phyloP scores from a whole-genome alignment of 192 early-diverging fungal species.

The Chytriomyces sp. region DNA sequence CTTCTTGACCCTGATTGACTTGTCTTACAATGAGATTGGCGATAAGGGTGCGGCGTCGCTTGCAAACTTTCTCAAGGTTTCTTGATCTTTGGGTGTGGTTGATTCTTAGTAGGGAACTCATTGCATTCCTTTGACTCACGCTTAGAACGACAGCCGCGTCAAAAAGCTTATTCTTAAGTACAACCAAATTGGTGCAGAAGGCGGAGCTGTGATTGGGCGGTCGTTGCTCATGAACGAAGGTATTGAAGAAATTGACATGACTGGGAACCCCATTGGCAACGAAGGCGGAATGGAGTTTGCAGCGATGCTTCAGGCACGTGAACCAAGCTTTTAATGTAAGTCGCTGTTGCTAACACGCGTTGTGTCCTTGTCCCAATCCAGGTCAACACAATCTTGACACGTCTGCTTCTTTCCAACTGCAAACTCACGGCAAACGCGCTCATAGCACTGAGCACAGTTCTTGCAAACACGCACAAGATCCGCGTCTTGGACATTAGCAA shows the following conservation, averaged over 20 bases:
- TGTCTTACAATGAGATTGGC: constrained; percentile 56
- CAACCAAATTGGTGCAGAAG: constrained; percentile 46
- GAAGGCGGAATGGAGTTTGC: constrained; percentile 56
- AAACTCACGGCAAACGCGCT: constrained; percentile 38
- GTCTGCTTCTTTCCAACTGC: constrained; percentile 34
- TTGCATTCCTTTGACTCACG: not conserved
- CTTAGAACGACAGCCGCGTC: constrained; percentile 44
- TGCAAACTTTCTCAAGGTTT: constrained; percentile 54
- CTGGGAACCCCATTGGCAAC: constrained; percentile 43
- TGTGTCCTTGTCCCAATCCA: constrained; percentile 19
- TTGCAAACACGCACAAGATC: constrained; percentile 46
- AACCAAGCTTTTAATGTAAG: not conserved
- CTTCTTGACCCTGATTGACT: constrained; percentile 48
- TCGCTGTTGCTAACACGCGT: not conserved
- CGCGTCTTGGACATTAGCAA: constrained; percentile 42
- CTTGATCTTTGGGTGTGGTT: no score
- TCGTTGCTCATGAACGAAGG: constrained; percentile 48
- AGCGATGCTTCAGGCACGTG: constrained; percentile 48
- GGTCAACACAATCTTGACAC: constrained; percentile 45
- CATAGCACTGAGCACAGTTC: constrained; percentile 53
- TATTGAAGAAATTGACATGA: constrained; percentile 41
- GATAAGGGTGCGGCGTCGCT: constrained; percentile 48
- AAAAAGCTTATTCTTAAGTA: constrained; percentile 43
- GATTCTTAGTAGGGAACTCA: no score
- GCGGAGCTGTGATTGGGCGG: constrained; percentile 40